Evolutionary conservation across 352 stramenopile species (phyloP).

Genomic region (Phytophthora hibernalis): DNA sequence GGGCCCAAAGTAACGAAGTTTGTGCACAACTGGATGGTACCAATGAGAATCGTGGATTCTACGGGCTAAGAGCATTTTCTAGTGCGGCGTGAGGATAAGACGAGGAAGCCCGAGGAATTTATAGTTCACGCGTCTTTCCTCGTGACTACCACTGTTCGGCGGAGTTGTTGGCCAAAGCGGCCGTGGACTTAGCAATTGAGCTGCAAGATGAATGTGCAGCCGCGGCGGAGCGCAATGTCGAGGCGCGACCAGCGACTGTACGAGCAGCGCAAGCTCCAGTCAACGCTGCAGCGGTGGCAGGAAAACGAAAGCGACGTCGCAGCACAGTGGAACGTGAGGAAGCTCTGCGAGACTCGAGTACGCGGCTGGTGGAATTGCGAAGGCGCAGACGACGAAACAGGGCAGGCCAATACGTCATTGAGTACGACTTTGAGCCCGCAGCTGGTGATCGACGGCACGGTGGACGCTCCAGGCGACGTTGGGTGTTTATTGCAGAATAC

Average conservation of each 20-base stretch:
- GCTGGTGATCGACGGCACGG: neutral
- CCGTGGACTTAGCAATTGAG: neutral
- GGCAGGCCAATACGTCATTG: neutral
- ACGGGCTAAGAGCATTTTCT: slow-evolving; percentile 4
- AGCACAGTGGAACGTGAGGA: neutral
- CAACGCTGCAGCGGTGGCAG: neutral
- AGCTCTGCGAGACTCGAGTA: neutral
- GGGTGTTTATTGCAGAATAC: neutral
- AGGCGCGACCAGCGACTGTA: neutral
- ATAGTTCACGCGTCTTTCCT: slow-evolving; percentile 12
- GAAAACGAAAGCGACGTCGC: neutral
- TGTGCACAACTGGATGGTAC: slow-evolving; percentile 6
- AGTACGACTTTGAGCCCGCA: neutral
- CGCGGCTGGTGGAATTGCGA: slow-evolving; percentile 10
- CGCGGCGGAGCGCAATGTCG: neutral
- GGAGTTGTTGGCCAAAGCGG: neutral
- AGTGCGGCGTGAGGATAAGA: neutral
- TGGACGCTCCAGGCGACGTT: neutral
- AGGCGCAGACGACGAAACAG: neutral
- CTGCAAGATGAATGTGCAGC: slow-evolving; percentile 1
- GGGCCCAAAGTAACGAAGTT: neutral
- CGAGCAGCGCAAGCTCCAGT: neutral
- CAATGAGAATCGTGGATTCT: neutral
- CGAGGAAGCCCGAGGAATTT: neutral
- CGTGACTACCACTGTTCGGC: slow-evolving; percentile 1